Evolutionary conservation across 352 stramenopile genomes (phyloP).

Genomic region (Globisporangium acanthophoron): DNA sequence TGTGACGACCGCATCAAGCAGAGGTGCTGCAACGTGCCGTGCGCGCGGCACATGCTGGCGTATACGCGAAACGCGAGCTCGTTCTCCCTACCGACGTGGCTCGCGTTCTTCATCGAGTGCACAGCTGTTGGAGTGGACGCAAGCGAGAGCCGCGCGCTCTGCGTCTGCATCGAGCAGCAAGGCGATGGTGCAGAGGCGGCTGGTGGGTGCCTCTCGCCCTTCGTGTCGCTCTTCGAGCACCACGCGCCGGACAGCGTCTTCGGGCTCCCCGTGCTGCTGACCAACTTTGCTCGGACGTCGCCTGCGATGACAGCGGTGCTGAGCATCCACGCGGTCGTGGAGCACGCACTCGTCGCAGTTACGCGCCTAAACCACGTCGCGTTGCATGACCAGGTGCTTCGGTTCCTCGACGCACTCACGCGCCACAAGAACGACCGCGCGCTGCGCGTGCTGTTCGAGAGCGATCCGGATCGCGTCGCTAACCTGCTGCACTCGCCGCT

Average conservation of each 20-base stretch:
- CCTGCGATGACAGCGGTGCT: constrained; percentile 22
- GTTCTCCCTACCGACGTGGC: constrained; percentile 22
- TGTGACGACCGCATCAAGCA: constrained; percentile 16
- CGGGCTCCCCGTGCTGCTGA: constrained; percentile 37
- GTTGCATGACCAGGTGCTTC: constrained; percentile 41
- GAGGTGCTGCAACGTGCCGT: constrained; percentile 18
- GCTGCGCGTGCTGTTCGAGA: constrained; percentile 31
- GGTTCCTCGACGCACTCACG: constrained; percentile 46
- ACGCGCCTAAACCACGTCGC: constrained; percentile 27
- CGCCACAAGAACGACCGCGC: constrained; percentile 38
- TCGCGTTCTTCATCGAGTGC: constrained; percentile 38
- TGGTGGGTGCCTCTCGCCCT: constrained; percentile 15
- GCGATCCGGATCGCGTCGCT: constrained; percentile 44
- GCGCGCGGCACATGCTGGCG: constrained; percentile 22
- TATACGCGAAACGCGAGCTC: constrained; percentile 28
- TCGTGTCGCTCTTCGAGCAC: constrained; percentile 33
- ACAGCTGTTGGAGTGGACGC: neutral
- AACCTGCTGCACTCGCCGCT: constrained; percentile 46
- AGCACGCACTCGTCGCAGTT: constrained; percentile 26
- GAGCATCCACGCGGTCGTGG: constrained; percentile 26
- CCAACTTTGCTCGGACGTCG: constrained; percentile 30
- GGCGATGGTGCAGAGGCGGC: constrained; percentile 5
- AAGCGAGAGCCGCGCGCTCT: constrained; percentile 18
- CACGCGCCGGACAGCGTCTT: constrained; percentile 34
- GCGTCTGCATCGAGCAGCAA: constrained; percentile 24